Evolutionary conservation across 2,329 filamentous ascomycete species (phyloP).

Genomic region (Apiospora arundinis): DNA sequence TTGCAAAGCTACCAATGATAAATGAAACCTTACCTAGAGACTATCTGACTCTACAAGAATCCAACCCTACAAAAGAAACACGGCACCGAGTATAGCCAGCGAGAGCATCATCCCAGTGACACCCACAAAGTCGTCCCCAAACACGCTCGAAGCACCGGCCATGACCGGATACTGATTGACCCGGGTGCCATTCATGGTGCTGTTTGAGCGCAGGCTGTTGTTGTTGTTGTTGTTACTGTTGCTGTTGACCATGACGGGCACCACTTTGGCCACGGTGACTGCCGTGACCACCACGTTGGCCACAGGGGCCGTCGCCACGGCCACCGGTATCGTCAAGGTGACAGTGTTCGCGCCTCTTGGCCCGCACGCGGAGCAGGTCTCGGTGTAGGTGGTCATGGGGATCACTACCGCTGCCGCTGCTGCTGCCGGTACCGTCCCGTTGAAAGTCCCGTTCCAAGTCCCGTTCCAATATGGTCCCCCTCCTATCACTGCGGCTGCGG

Average conservation of each 20-base stretch:
- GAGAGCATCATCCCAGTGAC: conserved; percentile 32
- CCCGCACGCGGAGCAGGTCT: conserved; percentile 42
- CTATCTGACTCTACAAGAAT: not conserved
- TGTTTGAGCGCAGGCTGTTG: not conserved
- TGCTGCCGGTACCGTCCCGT: not conserved
- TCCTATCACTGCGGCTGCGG: not conserved
- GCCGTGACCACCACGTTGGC: conserved; percentile 28
- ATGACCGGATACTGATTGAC: not conserved
- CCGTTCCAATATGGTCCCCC: not conserved
- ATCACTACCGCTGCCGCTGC: conserved; percentile 22
- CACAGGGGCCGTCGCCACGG: conserved; percentile 25
- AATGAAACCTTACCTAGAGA: not conserved
- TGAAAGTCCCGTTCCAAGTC: not conserved
- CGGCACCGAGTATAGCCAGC: conserved; percentile 33
- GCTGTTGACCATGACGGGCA: conserved; percentile 26
- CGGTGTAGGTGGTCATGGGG: conserved; percentile 39
- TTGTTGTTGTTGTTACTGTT: conserved; percentile 8
- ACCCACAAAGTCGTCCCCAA: conserved; percentile 24
- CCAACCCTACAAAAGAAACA: conserved; percentile 29
- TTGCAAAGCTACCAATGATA: not conserved
- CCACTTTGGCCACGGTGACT: conserved; percentile 34
- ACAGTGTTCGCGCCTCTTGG: conserved; percentile 39
- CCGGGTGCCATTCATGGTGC: not conserved
- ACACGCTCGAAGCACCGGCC: conserved; percentile 18
- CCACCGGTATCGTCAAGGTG: conserved; percentile 42